phyloP scores from a whole-genome alignment of 1,139 yeast species.

The Saccharomyces hybrid region DNA sequence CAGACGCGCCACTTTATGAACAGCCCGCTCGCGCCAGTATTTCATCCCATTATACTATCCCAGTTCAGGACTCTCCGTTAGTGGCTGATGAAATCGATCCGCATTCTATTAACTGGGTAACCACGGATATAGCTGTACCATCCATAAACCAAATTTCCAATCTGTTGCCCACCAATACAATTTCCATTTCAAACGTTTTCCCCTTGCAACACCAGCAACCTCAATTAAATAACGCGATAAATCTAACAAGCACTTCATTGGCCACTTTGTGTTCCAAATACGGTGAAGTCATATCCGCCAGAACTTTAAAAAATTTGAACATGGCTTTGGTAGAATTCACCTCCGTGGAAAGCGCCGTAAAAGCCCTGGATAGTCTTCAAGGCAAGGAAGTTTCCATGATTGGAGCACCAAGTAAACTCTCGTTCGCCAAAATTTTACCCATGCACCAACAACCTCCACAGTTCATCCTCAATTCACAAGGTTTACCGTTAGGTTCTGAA shows the following conservation, averaged over 20 bases:
- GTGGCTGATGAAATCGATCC: slow-evolving; percentile 51
- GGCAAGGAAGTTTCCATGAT: slow-evolving; percentile 71
- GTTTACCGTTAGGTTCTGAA: slow-evolving; percentile 2
- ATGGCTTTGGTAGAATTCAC: slow-evolving; percentile 71
- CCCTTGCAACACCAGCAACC: slow-evolving; percentile 50
- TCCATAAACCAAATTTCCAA: slow-evolving; percentile 38
- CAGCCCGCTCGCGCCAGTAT: slow-evolving; percentile 35
- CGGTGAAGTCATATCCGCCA: slow-evolving; percentile 51
- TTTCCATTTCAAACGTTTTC: slow-evolving; percentile 59
- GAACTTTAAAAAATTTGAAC: slow-evolving; percentile 46
- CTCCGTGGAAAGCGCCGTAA: slow-evolving; percentile 65
- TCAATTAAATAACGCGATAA: slow-evolving; percentile 31
- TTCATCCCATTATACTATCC: slow-evolving; percentile 31
- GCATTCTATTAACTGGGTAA: slow-evolving; percentile 42
- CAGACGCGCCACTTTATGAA: slow-evolving; percentile 24
- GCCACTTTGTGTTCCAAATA: slow-evolving; percentile 43
- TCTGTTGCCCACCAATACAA: slow-evolving; percentile 46
- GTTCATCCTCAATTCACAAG: slow-evolving; percentile 7
- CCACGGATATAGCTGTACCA: slow-evolving; percentile 60
- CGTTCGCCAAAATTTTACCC: slow-evolving; percentile 56
- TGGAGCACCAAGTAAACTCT: slow-evolving; percentile 57
- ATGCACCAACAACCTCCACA: slow-evolving; percentile 28
- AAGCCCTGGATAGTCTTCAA: slow-evolving; percentile 66
- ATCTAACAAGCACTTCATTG: slow-evolving; percentile 28
- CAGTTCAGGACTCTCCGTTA: slow-evolving; percentile 34